Evolutionary conservation across 805 yeast species (phyloP).

Genomic region (Tetrapisispora taiwanensis): DNA sequence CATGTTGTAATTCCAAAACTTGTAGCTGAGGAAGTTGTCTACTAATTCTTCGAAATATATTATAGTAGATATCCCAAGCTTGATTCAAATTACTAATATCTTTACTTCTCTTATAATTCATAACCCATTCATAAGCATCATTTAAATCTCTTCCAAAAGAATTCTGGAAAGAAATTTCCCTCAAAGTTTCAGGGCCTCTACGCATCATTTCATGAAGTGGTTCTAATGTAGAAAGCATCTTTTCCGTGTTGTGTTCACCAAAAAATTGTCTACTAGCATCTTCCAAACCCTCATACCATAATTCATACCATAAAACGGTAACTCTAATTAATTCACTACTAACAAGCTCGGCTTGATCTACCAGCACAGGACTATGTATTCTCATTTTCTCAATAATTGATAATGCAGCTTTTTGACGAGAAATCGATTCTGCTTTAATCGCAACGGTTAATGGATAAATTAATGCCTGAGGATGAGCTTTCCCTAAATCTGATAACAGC

Average conservation of each 20-base stretch:
- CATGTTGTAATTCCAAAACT: slow-evolving; percentile 81
- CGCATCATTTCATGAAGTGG: slow-evolving; percentile 81
- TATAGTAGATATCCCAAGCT: slow-evolving; percentile 96
- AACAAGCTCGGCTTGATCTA: slow-evolving; percentile 89
- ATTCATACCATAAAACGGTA: slow-evolving; percentile 94
- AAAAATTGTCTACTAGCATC: slow-evolving; percentile 91
- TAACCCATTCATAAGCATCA: slow-evolving; percentile 90
- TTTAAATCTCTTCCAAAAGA: slow-evolving; percentile 88
- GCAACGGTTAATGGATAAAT: slow-evolving; percentile 95
- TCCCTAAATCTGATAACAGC: slow-evolving; percentile 76
- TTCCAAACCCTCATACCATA: slow-evolving; percentile 96
- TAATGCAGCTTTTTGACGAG: slow-evolving; percentile 83
- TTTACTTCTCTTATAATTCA: slow-evolving; percentile 71
- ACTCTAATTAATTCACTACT: slow-evolving; percentile 87
- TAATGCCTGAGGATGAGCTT: slow-evolving; percentile 94
- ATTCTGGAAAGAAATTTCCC: slow-evolving; percentile 86
- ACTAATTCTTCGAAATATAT: slow-evolving; percentile 83
- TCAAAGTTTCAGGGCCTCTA: slow-evolving; percentile 80
- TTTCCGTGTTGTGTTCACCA: slow-evolving; percentile 89
- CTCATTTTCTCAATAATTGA: slow-evolving; percentile 89
- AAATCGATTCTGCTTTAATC: slow-evolving; percentile 82
- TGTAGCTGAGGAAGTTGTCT: slow-evolving; percentile 82
- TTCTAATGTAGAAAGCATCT: slow-evolving; percentile 84
- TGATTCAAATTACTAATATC: slow-evolving; percentile 86
- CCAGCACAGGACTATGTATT: slow-evolving; percentile 71